These are phyloP conservation scores for Dioszegia aurantiaca DNA, from an alignment of 768 basidiomycete genomes.

Conservation along the genomic window DNA sequence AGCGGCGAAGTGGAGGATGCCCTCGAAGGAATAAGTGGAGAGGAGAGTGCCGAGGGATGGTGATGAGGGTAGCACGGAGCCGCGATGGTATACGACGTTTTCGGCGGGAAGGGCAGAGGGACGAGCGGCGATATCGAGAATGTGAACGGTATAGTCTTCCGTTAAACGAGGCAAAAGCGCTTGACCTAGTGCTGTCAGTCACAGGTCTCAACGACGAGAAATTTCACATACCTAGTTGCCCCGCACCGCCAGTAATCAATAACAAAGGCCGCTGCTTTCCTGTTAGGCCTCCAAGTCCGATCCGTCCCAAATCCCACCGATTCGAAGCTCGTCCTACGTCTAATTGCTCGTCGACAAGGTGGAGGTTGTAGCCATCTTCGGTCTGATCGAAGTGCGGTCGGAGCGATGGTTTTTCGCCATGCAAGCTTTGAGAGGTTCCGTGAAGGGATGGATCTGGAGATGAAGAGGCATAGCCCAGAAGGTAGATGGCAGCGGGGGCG, in stretches of 20 bases:
- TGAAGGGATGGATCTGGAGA: neutral
- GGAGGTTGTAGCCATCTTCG: slow-evolving; percentile 8
- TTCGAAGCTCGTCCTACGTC: slow-evolving; percentile 3
- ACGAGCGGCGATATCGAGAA: slow-evolving; percentile 32
- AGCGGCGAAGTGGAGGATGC: slow-evolving; percentile 44
- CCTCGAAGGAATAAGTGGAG: slow-evolving; percentile 24
- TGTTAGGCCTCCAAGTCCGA: slow-evolving; percentile 16
- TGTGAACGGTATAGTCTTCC: slow-evolving; percentile 30
- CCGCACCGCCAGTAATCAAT: slow-evolving; percentile 42
- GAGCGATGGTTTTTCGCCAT: slow-evolving; percentile 1
- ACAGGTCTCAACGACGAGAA: neutral
- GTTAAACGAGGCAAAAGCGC: slow-evolving; percentile 31
- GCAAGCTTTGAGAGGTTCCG: neutral
- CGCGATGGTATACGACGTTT: slow-evolving; percentile 28
- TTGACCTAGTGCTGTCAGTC: slow-evolving; percentile 27
- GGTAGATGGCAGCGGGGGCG: slow-evolving; percentile 12
- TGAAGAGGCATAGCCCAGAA: slow-evolving; percentile 11
- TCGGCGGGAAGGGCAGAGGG: slow-evolving; percentile 22
- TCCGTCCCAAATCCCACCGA: slow-evolving; percentile 6
- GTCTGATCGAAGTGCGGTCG: slow-evolving; percentile 5
- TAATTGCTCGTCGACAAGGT: slow-evolving; percentile 4
- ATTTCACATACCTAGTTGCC: slow-evolving; percentile 32
- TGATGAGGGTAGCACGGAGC: slow-evolving; percentile 24
- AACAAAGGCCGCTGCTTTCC: slow-evolving; percentile 24
- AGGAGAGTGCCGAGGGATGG: slow-evolving; percentile 23